phyloP scores from a whole-genome alignment of 2,329 filamentous ascomycete species.

The Falciphora oryzae region DNA sequence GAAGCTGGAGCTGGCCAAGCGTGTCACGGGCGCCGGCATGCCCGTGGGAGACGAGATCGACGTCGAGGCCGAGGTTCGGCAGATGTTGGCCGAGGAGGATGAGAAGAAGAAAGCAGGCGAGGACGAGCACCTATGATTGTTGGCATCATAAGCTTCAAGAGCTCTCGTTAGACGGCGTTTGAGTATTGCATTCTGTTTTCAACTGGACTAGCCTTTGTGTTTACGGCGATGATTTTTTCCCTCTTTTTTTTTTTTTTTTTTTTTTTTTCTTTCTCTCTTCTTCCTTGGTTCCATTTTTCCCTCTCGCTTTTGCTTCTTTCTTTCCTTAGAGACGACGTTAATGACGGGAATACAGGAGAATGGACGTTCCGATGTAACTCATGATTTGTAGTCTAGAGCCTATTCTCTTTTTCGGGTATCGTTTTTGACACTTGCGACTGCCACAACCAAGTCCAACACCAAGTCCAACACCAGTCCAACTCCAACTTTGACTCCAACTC shows the following conservation, averaged over 20 bases:
- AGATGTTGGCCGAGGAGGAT: slow-evolving; percentile 7
- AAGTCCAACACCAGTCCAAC: too few relatives aligned
- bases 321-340: neutral
- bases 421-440: neutral
- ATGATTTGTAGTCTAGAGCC: neutral
- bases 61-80: slow-evolving; percentile 7
- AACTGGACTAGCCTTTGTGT: neutral
- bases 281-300: too few relatives aligned
- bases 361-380: neutral
- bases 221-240: neutral
- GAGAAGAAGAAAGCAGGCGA: neutral
- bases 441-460: too few relatives aligned
- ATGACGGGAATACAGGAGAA: neutral
- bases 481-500: too few relatives aligned
- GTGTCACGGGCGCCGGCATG: slow-evolving; percentile 37
- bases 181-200: neutral
- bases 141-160: neutral
- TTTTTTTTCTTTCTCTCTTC: too few relatives aligned
- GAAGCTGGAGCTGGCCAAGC: slow-evolving; percentile 79
- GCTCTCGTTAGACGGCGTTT: neutral
- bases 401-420: neutral
- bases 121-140: neutral
- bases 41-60: slow-evolving; percentile 4
- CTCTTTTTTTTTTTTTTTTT: neutral
- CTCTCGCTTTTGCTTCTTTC: neutral